Evolutionary conservation across 2,329 filamentous ascomycete genomes (phyloP), one percentile per base, ranked within the genome.

Genomic region (Polytolypa hystricis): DNA sequence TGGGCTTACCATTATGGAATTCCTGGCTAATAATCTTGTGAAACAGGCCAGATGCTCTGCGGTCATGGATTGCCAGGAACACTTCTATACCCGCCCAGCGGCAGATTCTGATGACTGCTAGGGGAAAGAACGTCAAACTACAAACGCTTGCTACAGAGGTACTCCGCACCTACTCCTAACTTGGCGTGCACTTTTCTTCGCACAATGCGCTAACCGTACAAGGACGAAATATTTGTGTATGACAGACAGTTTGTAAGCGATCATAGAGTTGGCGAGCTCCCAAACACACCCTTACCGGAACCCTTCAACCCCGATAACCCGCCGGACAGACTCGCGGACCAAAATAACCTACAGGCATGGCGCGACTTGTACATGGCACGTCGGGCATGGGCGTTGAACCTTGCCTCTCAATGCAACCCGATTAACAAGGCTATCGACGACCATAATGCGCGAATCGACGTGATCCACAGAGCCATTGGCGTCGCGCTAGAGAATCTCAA

Each of bases 201-300:
- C 30, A 47, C 19, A 16, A 17, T 4, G 16, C 20, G 29, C 33
- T 42, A 30, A 48, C 32, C 23, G n/a, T 17, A 21, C 37, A 48
- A 93, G 81, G 83, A 77, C 47, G 86, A 96, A 57, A 78, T 98
- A 39, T 96, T 83, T 56, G 76, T 96, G 35, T 98, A 93, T 61
- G 86, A 95, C 60, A 81, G 86, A 43, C 77, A 79, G 47, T 76
- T 81, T 50, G 77, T 81, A 34, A 60, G 55, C 41, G 56, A 64
- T 30, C 47, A 55, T 12, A 49, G 50, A 39, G 64, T 55, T 54
- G 65, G 51, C 41, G 71, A 79, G 45, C 60, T 74, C 43, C 53
- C 65, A 52, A 51, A 56, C 34, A 62, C 70, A 33, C 66, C 71
- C 35, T 47, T 81, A 61, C 67, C 71, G 5, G 66, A 69, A 37